Evolutionary conservation across 1,284 basidiomycete species (phyloP), one percentile per base, ranked within the genome.

Genomic region (Porogramme epimiltina): DNA sequence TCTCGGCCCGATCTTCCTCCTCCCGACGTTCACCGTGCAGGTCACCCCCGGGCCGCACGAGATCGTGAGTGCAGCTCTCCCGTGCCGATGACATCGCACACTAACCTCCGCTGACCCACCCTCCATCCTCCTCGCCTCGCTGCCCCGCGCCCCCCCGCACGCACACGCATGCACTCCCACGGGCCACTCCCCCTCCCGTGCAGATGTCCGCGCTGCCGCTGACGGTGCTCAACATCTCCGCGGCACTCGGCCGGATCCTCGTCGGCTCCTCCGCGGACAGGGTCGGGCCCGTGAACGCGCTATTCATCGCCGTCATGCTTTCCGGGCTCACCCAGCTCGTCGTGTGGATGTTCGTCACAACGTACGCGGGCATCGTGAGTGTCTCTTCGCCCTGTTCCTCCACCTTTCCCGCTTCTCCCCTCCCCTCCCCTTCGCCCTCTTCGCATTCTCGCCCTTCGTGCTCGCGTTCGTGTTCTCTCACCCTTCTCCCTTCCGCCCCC

Each of bases 321-420:
- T 64, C 64, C 16, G 64, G 64, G n/a, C 59, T 66, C 47, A 54
- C 58, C 10, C 64, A 64, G 48, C 22, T 66, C 23, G 46, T 64
- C 18, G 47, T 66, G 38, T 66, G 62, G 62, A 59, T 54, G 39
- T 64, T 66, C 43, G 58, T 66, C 20, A 49, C 55, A 11, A 60
- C 42, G 23, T 66, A 66, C 36, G 56, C 56, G 19, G 64, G 64
- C 23, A 64, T 64, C 37, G 64, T 66, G 33, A 41, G 51, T 25
- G 26, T 13, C n/a, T 15, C 43, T 19, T 46, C 16, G 22, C 15
- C 19, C 13, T 19, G 34, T 23, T 19, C 25, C 10, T 45, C 44
- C 20, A n/a, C 15, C 34, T 38, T 37, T 39, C 41, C 18, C n/a
- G n/a, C n/a, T 31, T 42, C 24, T 34, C n/a, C 18, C 19, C 13